Evolutionary conservation across 2,329 filamentous ascomycete genomes (phyloP).

Genomic region (Huntiella moniliformis): DNA sequence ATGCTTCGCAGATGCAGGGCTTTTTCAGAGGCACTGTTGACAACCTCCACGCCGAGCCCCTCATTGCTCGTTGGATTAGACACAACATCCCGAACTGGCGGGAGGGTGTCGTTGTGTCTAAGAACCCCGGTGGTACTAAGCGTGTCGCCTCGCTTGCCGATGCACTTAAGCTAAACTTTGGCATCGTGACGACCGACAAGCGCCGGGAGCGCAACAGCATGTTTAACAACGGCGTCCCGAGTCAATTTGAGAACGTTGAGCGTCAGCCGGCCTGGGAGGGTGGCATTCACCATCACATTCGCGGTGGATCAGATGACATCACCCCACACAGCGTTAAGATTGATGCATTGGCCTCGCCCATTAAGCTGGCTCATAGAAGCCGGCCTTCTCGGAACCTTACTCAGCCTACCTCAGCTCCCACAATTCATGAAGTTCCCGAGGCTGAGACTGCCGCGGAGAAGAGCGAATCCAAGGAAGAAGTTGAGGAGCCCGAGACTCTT

Average conservation of each 20-base stretch:
- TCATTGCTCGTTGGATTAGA: slow-evolving; percentile 89
- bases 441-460: background rate
- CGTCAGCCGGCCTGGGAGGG: slow-evolving; percentile 24
- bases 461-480: background rate
- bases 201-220: slow-evolving; percentile 47
- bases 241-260: slow-evolving; percentile 42
- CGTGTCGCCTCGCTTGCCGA: slow-evolving; percentile 90
- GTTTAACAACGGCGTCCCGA: slow-evolving; percentile 59
- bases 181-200: slow-evolving; percentile 77
- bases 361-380: background rate
- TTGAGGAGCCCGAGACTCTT: slow-evolving; percentile 20
- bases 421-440: slow-evolving; percentile 9
- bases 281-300: slow-evolving; percentile 12
- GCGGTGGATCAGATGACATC: slow-evolving; percentile 8
- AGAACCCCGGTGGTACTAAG: slow-evolving; percentile 95
- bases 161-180: slow-evolving; percentile 91
- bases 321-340: slow-evolving; percentile 1
- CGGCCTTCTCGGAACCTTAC: slow-evolving; percentile 2
- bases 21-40: slow-evolving; percentile 98
- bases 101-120: slow-evolving; percentile 89
- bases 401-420: slow-evolving; percentile 4
- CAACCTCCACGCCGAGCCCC: slow-evolving; percentile 86
- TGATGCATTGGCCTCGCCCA: slow-evolving; percentile 10
- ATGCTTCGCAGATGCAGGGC: slow-evolving; percentile 97
- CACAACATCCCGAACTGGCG: slow-evolving; percentile 74